Evolutionary conservation across 2,329 filamentous ascomycete genomes (phyloP), one percentile per base, ranked within the genome.

Genomic region (Hypoxylon sp.): DNA sequence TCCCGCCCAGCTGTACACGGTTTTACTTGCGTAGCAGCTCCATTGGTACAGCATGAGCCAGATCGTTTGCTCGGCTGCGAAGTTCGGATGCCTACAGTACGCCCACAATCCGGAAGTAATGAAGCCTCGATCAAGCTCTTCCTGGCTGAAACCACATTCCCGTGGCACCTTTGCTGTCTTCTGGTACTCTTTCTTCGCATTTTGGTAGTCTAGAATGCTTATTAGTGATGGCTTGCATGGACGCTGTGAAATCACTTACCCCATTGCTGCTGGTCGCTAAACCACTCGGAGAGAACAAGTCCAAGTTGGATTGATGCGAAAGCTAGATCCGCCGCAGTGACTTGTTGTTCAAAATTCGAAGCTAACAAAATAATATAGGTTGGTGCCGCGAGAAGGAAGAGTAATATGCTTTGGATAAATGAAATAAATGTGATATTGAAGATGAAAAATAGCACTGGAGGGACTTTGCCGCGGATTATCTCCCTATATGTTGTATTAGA

Each of bases 261-360:
- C 92, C 92, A 99, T 73, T 97, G 92, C 69, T 97, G 91, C 57
- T 92, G 87, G 69, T 99, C 94, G 65, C 91, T 90, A 66, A 96
- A 82, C 72, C 82, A 90, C 65, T 96, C 92, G 40, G 82, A 79
- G 3, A 82, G 55, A 7, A 87, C 74, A 30, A 89, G 72, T 11
- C 69, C 72, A 9, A 83, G 61, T 53, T 78, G 67, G 2, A 76
- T 66, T 4, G 69, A 65, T 47, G 79, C 70, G 58, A 80, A 85
- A 7, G 67, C 63, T 21, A 78, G 32, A 61, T 87, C 83, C 9
- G 71, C 71, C 6, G 64, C 58, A 5, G 72, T 75, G 30, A 78
- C 54, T 21, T 75, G 57, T 26, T 69, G 77, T 64, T 87, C 81
- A 53, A 91, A 76, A 34, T 83, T 83, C 12, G 87, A 84, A 20